These are phyloP conservation scores for Stephania japonica DNA, from an alignment of 164 flowering plant species.

Conservation along the genomic window DNA sequence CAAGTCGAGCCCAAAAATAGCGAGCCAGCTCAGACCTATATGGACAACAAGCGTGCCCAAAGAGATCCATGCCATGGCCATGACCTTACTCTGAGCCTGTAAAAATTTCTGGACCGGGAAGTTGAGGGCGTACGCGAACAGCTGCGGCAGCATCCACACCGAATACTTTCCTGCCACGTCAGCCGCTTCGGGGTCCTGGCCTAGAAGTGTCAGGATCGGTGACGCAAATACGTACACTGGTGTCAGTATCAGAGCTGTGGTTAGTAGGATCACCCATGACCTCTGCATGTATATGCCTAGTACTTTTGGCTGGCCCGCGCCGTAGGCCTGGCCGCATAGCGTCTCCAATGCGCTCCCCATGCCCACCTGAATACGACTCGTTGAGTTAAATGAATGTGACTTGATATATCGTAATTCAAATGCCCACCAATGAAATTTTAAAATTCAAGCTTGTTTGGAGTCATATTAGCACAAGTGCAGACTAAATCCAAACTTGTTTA, in stretches of 20 bases:
- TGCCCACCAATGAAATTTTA: too few relatives aligned
- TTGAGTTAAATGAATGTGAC: too few relatives aligned
- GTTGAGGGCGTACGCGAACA: constrained; percentile 24
- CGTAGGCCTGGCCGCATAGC: constrained; percentile 32
- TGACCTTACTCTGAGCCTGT: constrained; percentile 33
- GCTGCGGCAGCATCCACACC: constrained; percentile 23
- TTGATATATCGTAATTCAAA: too few relatives aligned
- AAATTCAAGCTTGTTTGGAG: too few relatives aligned
- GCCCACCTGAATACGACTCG: too few relatives aligned
- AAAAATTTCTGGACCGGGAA: constrained; percentile 29
- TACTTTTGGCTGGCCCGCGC: constrained; percentile 30
- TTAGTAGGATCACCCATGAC: constrained; percentile 31
- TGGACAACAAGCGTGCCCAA: constrained; percentile 24
- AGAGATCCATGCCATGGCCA: constrained; percentile 32
- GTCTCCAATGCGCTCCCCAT: constrained; percentile 59
- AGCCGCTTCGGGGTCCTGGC: constrained; percentile 20
- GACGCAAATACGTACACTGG: constrained; percentile 23
- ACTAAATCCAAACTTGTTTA: too few relatives aligned
- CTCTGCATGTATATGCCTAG: constrained; percentile 36
- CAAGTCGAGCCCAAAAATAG: constrained; percentile 22
- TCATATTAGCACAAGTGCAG: too few relatives aligned
- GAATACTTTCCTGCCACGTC: constrained; percentile 24
- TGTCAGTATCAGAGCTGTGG: constrained; percentile 7
- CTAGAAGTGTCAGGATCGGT: constrained; percentile 20
- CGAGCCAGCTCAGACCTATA: constrained; percentile 30